Percentiles rank a stretch among this genome's conserved stretches.
Evolutionary conservation across 768 basidiomycete species (phyloP).

Genomic region (Lentinula sp.): DNA sequence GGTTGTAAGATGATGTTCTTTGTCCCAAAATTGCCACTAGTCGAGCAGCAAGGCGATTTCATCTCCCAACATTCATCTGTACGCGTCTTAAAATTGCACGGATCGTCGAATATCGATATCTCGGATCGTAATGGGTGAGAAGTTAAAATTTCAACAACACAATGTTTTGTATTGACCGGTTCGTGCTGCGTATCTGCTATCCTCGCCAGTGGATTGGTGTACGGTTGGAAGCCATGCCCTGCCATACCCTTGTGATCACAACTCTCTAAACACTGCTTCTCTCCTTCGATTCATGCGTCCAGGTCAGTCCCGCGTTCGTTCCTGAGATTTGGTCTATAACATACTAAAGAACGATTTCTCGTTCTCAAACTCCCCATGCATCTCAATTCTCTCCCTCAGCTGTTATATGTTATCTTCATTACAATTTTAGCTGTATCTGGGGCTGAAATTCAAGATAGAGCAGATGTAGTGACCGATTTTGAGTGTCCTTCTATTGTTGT

Average conservation of each 20-base stretch:
- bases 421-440: not conserved
- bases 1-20: constrained; percentile 73
- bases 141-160: constrained; percentile 47
- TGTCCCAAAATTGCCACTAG: constrained; percentile 80
- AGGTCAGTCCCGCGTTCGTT: not conserved
- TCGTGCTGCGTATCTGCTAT: constrained; percentile 11
- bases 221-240: not conserved
- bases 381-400: not conserved
- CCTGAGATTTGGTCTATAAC: not conserved
- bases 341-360: not conserved
- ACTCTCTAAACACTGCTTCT: not conserved
- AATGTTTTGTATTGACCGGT: constrained; percentile 91
- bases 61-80: constrained; percentile 59
- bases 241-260: not conserved
- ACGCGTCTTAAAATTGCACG: constrained; percentile 63
- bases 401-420: not conserved
- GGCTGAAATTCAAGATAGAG: not conserved
- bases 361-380: not conserved
- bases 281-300: not conserved
- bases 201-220: not conserved
- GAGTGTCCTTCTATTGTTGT: not conserved
- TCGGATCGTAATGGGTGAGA: constrained; percentile 65
- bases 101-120: constrained; percentile 65
- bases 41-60: constrained; percentile 74
- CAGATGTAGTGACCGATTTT: not conserved